phyloP scores from a whole-genome alignment of 495 filamentous ascomycete genomes.

The Penicillium robsamsonii region DNA sequence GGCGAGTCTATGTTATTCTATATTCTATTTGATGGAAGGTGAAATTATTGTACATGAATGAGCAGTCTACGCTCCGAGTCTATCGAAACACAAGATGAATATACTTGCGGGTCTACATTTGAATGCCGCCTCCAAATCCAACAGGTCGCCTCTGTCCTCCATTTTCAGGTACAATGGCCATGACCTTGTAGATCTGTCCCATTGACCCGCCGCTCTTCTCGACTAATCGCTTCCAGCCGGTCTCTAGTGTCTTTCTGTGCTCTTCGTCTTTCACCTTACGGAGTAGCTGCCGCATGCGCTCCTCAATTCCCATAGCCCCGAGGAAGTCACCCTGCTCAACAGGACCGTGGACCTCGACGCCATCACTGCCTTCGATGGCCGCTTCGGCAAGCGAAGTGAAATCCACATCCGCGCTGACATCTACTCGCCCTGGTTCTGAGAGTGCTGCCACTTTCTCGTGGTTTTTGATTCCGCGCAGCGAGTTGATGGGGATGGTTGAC shows the following conservation, averaged over 20 bases:
- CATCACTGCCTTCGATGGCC: slow-evolving; percentile 67
- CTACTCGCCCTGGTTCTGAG: slow-evolving; percentile 70
- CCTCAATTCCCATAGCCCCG: slow-evolving; percentile 70
- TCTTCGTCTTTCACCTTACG: slow-evolving; percentile 49
- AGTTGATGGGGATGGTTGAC: slow-evolving; percentile 76
- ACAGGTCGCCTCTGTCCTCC: slow-evolving; percentile 72
- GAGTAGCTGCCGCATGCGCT: slow-evolving; percentile 69
- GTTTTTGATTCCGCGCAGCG: slow-evolving; percentile 76
- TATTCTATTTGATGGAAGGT: background rate
- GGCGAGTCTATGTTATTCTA: background rate
- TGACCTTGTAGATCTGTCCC: slow-evolving; percentile 90
- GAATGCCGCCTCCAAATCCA: slow-evolving; percentile 83
- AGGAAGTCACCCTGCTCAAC: slow-evolving; percentile 84
- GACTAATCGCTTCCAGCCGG: slow-evolving; percentile 73
- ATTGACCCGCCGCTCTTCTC: slow-evolving; percentile 77
- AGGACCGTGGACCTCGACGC: slow-evolving; percentile 89
- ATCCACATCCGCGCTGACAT: slow-evolving; percentile 89
- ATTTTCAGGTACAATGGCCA: slow-evolving; percentile 85
- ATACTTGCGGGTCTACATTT: slow-evolving; percentile 13
- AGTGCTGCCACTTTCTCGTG: slow-evolving; percentile 78
- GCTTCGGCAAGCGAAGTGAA: slow-evolving; percentile 81
- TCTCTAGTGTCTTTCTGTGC: slow-evolving; percentile 61
- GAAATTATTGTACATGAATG: slow-evolving; percentile 6
- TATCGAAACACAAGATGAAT: background rate
- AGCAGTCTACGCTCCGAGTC: background rate